A percentile compares a stretch with the other conserved stretches of the same genome.
phyloP scores from a whole-genome alignment of 2,329 filamentous ascomycete species.

The Penicillium sp. region DNA sequence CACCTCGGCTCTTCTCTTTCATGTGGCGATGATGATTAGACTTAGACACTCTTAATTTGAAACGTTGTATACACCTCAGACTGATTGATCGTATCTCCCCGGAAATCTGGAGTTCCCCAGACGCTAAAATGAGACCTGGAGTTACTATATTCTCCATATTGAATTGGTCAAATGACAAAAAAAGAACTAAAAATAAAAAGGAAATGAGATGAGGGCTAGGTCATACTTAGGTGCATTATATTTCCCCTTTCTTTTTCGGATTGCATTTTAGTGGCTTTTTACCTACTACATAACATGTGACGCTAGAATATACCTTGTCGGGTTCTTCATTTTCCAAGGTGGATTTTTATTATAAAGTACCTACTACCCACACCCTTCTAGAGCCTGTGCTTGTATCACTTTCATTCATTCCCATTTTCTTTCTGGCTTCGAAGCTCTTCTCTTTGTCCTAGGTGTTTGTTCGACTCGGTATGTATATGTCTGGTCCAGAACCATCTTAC shows the following conservation, averaged over 20 bases:
- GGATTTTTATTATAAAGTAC: constrained; percentile 1
- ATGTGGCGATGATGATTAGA: not conserved
- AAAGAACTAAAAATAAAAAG: not conserved
- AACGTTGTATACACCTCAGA: not conserved
- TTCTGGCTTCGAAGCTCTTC: not conserved
- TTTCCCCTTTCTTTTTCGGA: not conserved
- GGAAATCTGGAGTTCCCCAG: constrained; percentile 4
- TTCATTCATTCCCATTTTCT: not conserved
- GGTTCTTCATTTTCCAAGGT: not conserved
- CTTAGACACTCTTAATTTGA: not conserved
- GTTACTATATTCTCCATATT: not conserved
- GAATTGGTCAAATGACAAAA: not conserved
- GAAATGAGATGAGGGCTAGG: not conserved
- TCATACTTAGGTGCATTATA: not conserved
- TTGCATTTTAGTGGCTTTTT: not conserved
- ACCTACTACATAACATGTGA: not conserved
- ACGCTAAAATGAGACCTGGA: not conserved
- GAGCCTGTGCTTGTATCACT: not conserved
- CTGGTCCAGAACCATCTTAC: not conserved
- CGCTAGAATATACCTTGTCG: not conserved
- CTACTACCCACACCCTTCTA: not conserved
- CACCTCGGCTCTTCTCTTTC: constrained; percentile 7
- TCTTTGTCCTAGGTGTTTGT: not conserved
- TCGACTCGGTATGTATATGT: not conserved
- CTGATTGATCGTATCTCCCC: not conserved